Base-by-base conservation (phyloP, 2,329 filamentous ascomycete genomes). In the Arachnomyces sp. region DNA sequence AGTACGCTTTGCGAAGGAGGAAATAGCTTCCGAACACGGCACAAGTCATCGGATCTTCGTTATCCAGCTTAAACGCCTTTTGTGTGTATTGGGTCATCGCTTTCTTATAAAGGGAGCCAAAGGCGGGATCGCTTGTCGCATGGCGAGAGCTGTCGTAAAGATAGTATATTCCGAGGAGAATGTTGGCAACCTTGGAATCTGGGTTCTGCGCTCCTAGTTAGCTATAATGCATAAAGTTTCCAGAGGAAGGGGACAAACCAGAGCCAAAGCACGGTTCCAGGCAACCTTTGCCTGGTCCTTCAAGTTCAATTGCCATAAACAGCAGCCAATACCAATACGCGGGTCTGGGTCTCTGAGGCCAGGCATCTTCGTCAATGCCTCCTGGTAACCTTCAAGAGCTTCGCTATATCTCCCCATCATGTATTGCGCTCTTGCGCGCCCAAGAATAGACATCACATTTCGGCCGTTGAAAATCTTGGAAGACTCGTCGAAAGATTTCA, bases 71-170 rank as follows among this genome's bases (percentile, higher is more conserved):
- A 69, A 93, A 94, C 0, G 92, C 85, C 50, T 84, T 92, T 56
- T 94, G 88, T 0, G 88, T 93, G 63, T 93, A 94, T 49, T 93
- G 81, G 2, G 83, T 92, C 80, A 96, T 95, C 29, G 89, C 89
- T 58, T 84, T 88, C 61, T 87, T 93, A 71, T 94, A 96, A 7
- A 93, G 71, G 25, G 73, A 76, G 37, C 84, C 77, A 58, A 98
- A 98, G 37, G 86, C 80, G 3, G 88, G 82, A 56, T 92, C 87
- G 50, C 84, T 86, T 7, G 85, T 84, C 1, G 85, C 76, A 44
- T 90, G 81, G 45, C 84, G 84, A 18, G 86, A 82, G 58, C 87
- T 94, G 39, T 84, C 76, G 54, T 94, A 84, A 28, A 98, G 78
- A 56, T 94, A 87, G 65, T 89, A 94, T 14, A 94, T 72, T 13